These are phyloP conservation scores for Penicillium arizonense DNA, from an alignment of 495 filamentous ascomycete species.

Conservation along the genomic window DNA sequence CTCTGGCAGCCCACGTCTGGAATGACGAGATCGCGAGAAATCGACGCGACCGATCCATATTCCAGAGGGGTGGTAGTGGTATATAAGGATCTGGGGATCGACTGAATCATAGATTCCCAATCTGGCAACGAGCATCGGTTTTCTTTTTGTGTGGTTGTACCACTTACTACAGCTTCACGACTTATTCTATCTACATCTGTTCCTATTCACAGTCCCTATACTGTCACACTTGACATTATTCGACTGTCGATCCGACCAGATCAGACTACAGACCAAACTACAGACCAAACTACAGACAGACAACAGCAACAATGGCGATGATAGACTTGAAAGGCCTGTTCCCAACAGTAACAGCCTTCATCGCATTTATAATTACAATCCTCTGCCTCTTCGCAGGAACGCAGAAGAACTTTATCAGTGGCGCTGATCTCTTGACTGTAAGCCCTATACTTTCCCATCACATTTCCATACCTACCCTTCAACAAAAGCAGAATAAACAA, in stretches of 20 bases:
- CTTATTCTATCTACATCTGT: too few species aligned
- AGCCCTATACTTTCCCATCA: constrained; percentile 18
- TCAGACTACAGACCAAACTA: neutral
- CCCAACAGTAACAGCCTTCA: constrained; percentile 39
- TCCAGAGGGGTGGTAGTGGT: neutral
- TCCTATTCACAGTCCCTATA: too few species aligned
- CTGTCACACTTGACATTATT: too few species aligned
- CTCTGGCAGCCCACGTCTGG: constrained; percentile 6
- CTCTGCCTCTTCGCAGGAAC: constrained; percentile 71
- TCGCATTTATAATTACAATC: constrained; percentile 65
- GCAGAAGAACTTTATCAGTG: constrained; percentile 56
- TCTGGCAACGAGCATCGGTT: neutral
- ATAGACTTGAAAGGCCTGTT: constrained; percentile 18
- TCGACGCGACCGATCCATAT: neutral
- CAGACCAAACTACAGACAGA: neutral
- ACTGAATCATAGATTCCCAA: neutral
- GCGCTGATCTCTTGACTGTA: constrained; percentile 67
- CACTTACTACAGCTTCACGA: neutral
- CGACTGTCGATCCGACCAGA: too few species aligned
- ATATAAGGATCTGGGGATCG: neutral
- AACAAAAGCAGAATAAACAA: too few species aligned
- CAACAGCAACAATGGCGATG: neutral
- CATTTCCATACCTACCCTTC: neutral
- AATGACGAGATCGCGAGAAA: constrained; percentile 7
- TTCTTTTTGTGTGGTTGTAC: neutral